Base-by-base conservation (phyloP, 345 rosid species). In the Raphanus sativus region DNA sequence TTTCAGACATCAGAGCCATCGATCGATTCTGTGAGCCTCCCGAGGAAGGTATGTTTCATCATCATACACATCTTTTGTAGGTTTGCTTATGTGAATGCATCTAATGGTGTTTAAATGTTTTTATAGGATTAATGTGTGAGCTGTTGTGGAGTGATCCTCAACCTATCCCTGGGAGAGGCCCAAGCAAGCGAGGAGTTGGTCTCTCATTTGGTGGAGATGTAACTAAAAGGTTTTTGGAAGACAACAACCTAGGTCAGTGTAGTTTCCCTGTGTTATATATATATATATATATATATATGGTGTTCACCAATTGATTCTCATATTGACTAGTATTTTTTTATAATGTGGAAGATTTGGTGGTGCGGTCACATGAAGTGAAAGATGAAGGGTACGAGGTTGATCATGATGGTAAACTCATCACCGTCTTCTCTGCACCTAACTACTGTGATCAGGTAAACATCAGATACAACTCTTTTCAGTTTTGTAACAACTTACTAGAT, bases 121-220 rank as follows among this genome's bases (percentile, higher is more conserved):
- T 77, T 29, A 62, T 84, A 95, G 98, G 99, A 69, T 68, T 92
- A 78, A 95, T 95, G 98, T 91, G 99, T 69, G 99, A 95, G 82
- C 75, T 95, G 74, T 85, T 95, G 67, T 95, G 99, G 99, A 95
- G 99, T 74, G 99, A 95, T 89, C 99, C 99, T 28, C 99, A 92
- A 74, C 94, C 99, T 72, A 79, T 75, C 24, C 97, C 87, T 11
- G 99, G 99, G 82, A 86, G 98, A 82, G 99, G 99, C 63, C 97
- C 99, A 60, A 95, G 98, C 86, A 95, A 95, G 82, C 86, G 99
- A 5, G 99, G 98, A 67, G 99, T 95, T 17, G 99, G 98, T 77
- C 92, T 92, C 54, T 89, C 94, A 59, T 95, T 95, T 77, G 99
- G 99, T 81, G 94, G 75, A 36, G 99, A 95, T 62, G 98, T 95